Evolutionary conservation across 306 rosid genomes (phyloP), one percentile per base, ranked within the genome.

Genomic region (Astragalus glycyphyllos): DNA sequence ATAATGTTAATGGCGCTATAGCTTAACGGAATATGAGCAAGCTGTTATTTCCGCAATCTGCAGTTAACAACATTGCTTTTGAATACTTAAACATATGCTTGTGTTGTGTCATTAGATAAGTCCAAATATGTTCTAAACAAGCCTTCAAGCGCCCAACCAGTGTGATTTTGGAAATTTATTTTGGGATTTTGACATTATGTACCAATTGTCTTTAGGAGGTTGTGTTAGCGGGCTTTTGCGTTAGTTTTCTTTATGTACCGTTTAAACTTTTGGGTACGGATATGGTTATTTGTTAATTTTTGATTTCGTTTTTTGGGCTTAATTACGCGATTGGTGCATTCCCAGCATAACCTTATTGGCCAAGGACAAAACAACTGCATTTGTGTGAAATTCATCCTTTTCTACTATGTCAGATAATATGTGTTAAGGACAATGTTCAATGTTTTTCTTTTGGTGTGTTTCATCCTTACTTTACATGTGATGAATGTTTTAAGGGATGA

Each of bases 171-270:
- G 56, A 34, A 57, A 65, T 15, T 56, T 29, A 4, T 8, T 65
- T 8, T 65, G 14, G 40, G 54, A 11, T 49, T n/a, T 41, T 34
- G 41, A 11, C n/a, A 23, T 48, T 12, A 38, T 77, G 58, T 59
- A 12, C 58, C 6, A n/a, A 3, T 40, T 59, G 64, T 35, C 40
- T 49, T 29, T 11, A 31, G 37, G 70, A 68, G 66, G 50, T 58
- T 35, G 7, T 55, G 53, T 65, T 17, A 23, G 64, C 40, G 51
- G 41, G 20, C 41, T 44, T 66, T 40, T 41, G 29, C 46, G 6
- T 29, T 48, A 26, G 56, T 68, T 76, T 40, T 50, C 66, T 53
- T 50, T 41, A 32, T 6, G 20, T 20, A 44, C 23, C 47, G n/a
- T 29, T 41, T 4, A 4, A 5, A 0, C 38, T 31, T 7, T 40